Conservation (phyloP, 23 red algal genomes). For the Porphyridium purpureum region DNA sequence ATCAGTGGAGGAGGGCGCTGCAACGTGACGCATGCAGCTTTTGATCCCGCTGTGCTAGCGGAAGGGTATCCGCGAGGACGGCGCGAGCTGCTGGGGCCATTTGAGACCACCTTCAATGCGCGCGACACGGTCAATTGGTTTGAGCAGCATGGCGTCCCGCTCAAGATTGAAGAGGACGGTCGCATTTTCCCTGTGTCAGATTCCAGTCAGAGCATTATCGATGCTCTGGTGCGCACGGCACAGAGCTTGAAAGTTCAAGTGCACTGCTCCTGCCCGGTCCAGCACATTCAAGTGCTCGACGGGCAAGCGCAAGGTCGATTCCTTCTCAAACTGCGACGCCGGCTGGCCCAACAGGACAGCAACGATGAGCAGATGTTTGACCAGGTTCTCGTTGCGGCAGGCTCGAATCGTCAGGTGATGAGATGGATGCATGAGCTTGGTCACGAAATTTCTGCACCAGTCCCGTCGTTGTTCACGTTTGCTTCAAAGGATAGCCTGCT, state of each 20-base stretch:
- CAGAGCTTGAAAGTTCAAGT: conserved; percentile 12
- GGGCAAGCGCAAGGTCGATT: no score
- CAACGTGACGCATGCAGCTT: conserved; percentile 53
- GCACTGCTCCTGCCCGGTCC: background rate
- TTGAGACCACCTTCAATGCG: conserved; percentile 33
- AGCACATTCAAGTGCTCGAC: no score
- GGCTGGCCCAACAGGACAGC: no score
- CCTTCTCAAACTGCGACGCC: no score
- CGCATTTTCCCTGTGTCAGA: conserved; percentile 79
- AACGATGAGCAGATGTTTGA: background rate
- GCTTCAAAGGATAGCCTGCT: conserved; percentile 16
- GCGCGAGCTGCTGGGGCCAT: conserved; percentile 22
- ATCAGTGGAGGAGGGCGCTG: conserved; percentile 88
- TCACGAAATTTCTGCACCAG: conserved; percentile 24
- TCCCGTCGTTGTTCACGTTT: conserved; percentile 77
- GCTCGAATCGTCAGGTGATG: conserved; percentile 7
- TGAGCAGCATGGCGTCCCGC: conserved; percentile 38
- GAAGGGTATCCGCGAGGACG: conserved; percentile 36
- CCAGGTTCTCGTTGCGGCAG: conserved; percentile 49
- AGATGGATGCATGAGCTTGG: conserved; percentile 35
- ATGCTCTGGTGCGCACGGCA: conserved; percentile 34
- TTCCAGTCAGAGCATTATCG: conserved; percentile 30
- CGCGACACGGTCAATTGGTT: conserved; percentile 35
- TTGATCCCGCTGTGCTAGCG: conserved; percentile 10
- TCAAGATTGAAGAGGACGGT: conserved; percentile 62